Percentiles rank a stretch among this genome's conserved stretches.
Conservation (phyloP, 305 asterid genomes). For the Ruellia speciosa region DNA sequence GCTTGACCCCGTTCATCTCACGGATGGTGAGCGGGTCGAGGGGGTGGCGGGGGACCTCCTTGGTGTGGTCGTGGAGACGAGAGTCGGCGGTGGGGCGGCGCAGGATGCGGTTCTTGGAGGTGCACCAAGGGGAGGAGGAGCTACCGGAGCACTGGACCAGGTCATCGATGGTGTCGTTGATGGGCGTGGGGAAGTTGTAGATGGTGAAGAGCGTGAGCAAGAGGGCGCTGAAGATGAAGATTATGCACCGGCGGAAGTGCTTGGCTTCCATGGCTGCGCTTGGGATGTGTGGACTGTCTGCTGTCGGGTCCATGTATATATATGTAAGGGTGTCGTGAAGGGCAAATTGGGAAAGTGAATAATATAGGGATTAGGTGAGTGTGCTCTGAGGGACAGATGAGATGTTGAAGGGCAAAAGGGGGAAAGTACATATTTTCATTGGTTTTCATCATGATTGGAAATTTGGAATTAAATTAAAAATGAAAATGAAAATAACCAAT, state of each 20-base stretch:
- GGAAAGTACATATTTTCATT: too few relatives aligned
- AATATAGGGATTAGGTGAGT: too few relatives aligned
- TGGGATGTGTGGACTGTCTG: too few relatives aligned
- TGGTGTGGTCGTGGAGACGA: constrained; percentile 28
- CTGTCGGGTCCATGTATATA: too few relatives aligned
- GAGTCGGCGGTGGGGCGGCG: constrained; percentile 24
- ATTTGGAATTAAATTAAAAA: too few relatives aligned
- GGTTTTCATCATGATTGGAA: too few relatives aligned
- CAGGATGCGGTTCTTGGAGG: constrained; percentile 37
- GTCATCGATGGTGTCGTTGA: constrained; percentile 11
- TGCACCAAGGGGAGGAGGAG: constrained; percentile 37
- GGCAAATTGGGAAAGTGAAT: too few relatives aligned
- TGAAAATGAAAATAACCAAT: too few relatives aligned
- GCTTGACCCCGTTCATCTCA: constrained; percentile 44
- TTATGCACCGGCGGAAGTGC: constrained; percentile 26
- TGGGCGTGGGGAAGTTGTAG: constrained; percentile 19
- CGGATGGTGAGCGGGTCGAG: constrained; percentile 54
- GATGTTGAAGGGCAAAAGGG: too few relatives aligned
- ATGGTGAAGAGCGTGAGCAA: constrained; percentile 22
- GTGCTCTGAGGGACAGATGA: too few relatives aligned
- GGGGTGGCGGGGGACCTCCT: constrained; percentile 44
- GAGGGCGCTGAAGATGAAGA: constrained; percentile 25
- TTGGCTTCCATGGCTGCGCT: constrained; percentile 31
- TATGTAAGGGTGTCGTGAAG: too few relatives aligned
- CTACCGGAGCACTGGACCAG: constrained; percentile 25